Evolutionary conservation across 768 basidiomycete species (phyloP).

Genomic region (Mrakia blollopis): DNA sequence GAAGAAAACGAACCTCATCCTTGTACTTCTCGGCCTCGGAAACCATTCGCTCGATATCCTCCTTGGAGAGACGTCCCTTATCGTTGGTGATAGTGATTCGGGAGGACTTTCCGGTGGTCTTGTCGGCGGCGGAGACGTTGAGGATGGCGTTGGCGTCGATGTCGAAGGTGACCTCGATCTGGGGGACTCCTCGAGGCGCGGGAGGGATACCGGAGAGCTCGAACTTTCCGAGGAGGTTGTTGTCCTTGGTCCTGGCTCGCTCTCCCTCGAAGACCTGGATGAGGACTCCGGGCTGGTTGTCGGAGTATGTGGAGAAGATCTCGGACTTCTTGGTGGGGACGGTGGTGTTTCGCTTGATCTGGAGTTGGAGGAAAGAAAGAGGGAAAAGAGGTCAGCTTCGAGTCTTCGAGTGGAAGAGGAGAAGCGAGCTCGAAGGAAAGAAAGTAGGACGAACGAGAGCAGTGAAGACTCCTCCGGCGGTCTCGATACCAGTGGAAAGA

Average conservation of each 20-base stretch:
- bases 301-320: constrained; percentile 47
- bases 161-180: constrained; percentile 52
- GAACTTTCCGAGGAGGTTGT: constrained; percentile 97
- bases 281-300: constrained; percentile 46
- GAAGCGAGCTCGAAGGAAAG: not conserved
- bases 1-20: constrained; percentile 46
- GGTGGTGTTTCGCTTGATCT: constrained; percentile 48
- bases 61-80: constrained; percentile 77
- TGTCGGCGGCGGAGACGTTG: constrained; percentile 48
- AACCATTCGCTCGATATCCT: constrained; percentile 58
- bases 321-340: constrained; percentile 45
- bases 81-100: constrained; percentile 94
- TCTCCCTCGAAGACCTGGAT: constrained; percentile 70
- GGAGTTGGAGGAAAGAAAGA: not conserved
- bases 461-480: constrained; percentile 98
- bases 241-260: constrained; percentile 96
- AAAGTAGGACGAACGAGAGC: constrained; percentile 51
- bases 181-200: constrained; percentile 50
- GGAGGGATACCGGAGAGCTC: constrained; percentile 51
- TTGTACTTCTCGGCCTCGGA: constrained; percentile 64
- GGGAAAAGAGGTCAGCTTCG: not conserved
- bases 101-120: constrained; percentile 52
- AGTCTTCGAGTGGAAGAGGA: not conserved
- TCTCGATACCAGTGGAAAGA: constrained; percentile 90
- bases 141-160: constrained; percentile 68